Conservation (phyloP, 2,329 filamentous ascomycete genomes). For the Alternaria conjuncta region DNA sequence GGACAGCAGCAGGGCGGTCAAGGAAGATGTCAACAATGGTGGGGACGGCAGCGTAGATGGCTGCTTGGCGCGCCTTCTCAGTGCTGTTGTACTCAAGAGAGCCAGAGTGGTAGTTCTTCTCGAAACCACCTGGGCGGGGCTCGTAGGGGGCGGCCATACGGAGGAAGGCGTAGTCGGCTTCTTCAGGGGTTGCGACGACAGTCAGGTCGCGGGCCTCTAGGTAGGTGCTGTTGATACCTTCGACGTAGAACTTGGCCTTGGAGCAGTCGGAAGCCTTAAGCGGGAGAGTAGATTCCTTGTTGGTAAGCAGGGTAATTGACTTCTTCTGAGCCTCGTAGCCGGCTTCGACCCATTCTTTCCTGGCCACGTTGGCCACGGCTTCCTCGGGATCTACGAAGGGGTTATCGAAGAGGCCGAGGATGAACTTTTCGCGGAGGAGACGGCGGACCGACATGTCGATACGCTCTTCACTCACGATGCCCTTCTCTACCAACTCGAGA, state of each 20-base stretch:
- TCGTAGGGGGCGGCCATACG: conserved; percentile 51
- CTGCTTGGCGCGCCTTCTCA: conserved; percentile 48
- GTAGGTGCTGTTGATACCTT: conserved; percentile 44
- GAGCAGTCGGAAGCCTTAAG: conserved; percentile 22
- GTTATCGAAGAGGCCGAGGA: conserved; percentile 60
- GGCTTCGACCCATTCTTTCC: conserved; percentile 50
- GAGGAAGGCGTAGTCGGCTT: conserved; percentile 53
- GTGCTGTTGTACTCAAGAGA: conserved; percentile 52
- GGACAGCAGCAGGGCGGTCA: conserved; percentile 54
- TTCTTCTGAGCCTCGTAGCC: conserved; percentile 49
- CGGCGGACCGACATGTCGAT: conserved; percentile 56
- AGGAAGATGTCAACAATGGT: conserved; percentile 55
- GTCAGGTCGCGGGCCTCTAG: conserved; percentile 41
- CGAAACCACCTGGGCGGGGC: conserved; percentile 53
- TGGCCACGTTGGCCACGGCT: conserved; percentile 53
- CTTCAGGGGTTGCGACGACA: conserved; percentile 44
- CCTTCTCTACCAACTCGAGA: conserved; percentile 54
- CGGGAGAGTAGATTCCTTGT: conserved; percentile 42
- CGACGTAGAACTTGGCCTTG: conserved; percentile 46
- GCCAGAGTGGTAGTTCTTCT: conserved; percentile 49
- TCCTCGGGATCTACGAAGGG: conserved; percentile 57
- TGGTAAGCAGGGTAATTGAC: conserved; percentile 48
- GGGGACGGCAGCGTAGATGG: conserved; percentile 49
- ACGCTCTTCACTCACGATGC: conserved; percentile 52
- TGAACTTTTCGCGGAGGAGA: conserved; percentile 59